Evolutionary conservation across 495 filamentous ascomycete genomes (phyloP).

Genomic region (Tuber magnatum): DNA sequence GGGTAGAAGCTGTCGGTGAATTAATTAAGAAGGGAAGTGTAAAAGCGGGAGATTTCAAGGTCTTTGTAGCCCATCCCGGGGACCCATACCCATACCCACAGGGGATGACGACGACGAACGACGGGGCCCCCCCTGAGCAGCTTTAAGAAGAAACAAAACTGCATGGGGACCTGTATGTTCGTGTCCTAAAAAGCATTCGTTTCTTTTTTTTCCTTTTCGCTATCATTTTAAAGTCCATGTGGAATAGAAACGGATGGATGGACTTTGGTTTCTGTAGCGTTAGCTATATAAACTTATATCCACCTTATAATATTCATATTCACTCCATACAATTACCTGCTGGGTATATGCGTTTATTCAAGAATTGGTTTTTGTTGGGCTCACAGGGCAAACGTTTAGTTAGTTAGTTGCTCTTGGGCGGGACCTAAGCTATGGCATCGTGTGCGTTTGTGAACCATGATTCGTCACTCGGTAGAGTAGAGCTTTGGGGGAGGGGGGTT

Average conservation of each 20-base stretch:
- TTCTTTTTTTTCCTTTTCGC: neutral
- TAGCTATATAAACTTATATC: neutral
- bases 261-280: neutral
- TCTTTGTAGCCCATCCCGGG: slow-evolving; percentile 10
- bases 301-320: neutral
- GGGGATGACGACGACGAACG: neutral
- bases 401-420: neutral
- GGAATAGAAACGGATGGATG: neutral
- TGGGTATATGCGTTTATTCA: neutral
- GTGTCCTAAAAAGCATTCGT: neutral
- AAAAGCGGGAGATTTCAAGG: slow-evolving; percentile 29
- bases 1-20: slow-evolving; percentile 35
- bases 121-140: neutral
- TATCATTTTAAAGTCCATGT: neutral
- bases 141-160: neutral
- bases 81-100: neutral
- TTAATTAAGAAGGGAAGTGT: slow-evolving; percentile 31
- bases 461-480: neutral
- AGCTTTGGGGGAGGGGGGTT: neutral
- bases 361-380: neutral
- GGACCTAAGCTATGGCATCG: neutral
- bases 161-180: neutral
- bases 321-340: neutral
- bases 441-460: neutral
- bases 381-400: neutral